A percentile compares a stretch with the other conserved stretches of the same genome.
Evolutionary conservation across 345 rosid genomes (phyloP).

Genomic region (Camelina sativa): DNA sequence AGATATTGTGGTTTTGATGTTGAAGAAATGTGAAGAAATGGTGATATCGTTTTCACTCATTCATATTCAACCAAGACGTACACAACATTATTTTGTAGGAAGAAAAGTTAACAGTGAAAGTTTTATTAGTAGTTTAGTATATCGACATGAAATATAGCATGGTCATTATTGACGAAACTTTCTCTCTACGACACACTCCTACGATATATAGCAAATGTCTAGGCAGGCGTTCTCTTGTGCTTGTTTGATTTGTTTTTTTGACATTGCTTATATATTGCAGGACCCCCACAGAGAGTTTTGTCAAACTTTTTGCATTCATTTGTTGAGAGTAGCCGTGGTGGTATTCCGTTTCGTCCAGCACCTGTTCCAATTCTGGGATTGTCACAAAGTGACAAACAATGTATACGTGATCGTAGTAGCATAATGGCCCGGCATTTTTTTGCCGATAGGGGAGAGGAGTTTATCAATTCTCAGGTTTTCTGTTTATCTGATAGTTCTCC

Average conservation of each 20-base stretch:
- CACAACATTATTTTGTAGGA: not conserved
- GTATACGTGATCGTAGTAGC: slow-evolving; percentile 99
- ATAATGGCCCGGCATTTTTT: slow-evolving; percentile 97
- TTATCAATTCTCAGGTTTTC: slow-evolving; percentile 84
- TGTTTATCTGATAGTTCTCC: slow-evolving; percentile 2
- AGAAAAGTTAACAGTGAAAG: slow-evolving; percentile 21
- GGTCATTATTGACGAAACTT: not conserved
- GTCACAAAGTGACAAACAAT: slow-evolving; percentile 90
- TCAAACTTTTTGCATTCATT: slow-evolving; percentile 89
- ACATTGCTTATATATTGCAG: slow-evolving; percentile 50
- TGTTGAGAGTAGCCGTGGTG: slow-evolving; percentile 87
- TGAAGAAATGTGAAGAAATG: not conserved
- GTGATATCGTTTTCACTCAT: slow-evolving; percentile 7
- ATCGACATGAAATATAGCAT: not conserved
- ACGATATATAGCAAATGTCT: slow-evolving; percentile 1
- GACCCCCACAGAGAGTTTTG: slow-evolving; percentile 92
- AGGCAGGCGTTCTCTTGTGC: slow-evolving; percentile 6
- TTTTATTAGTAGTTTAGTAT: slow-evolving; percentile 13
- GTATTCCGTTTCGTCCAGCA: slow-evolving; percentile 84
- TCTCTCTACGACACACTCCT: not conserved
- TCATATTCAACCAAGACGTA: slow-evolving; percentile 12
- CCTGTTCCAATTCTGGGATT: slow-evolving; percentile 83
- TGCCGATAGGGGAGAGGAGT: slow-evolving; percentile 89
- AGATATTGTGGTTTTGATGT: not conserved
- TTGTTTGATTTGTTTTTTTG: slow-evolving; percentile 20